These are phyloP conservation scores for Lachnellula arida DNA, from an alignment of 2,329 filamentous ascomycete species.

Conservation along the genomic window DNA sequence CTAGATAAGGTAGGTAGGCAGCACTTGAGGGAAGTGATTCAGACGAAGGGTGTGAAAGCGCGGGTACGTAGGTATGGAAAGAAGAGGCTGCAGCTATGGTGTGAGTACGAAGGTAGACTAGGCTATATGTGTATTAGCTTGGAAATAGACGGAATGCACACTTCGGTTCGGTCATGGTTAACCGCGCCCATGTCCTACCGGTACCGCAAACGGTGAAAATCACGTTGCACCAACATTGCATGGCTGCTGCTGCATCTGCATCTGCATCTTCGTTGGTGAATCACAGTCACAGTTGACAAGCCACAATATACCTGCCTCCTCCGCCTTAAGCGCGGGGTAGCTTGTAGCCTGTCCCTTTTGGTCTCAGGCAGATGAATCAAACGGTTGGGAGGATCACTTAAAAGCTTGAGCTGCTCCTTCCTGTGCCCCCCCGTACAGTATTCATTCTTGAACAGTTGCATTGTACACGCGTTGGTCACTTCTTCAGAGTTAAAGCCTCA, in stretches of 20 bases:
- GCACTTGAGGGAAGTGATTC: not conserved
- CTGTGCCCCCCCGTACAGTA: not conserved
- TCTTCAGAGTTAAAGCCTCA: conserved; percentile 1
- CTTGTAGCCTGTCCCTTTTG: not conserved
- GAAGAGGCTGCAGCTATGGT: no score
- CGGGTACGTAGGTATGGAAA: not conserved
- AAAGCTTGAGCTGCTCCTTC: conserved; percentile 3
- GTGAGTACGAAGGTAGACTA: no score
- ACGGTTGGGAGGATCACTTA: not conserved
- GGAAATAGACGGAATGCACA: no score
- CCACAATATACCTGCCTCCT: not conserved
- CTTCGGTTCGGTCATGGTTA: no score
- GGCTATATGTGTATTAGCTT: no score
- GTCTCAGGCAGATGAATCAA: not conserved
- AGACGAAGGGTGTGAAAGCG: not conserved
- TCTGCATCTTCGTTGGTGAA: not conserved
- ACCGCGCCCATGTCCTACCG: no score
- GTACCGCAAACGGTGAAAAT: no score
- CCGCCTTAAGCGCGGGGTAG: not conserved
- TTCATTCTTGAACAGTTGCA: not conserved
- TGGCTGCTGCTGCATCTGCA: no score
- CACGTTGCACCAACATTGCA: no score
- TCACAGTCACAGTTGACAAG: not conserved
- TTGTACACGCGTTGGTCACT: not conserved
- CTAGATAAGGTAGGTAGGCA: no score